Base-by-base conservation (phyloP, 164 flowering plant genomes). In the Nelumbo lutea region DNA sequence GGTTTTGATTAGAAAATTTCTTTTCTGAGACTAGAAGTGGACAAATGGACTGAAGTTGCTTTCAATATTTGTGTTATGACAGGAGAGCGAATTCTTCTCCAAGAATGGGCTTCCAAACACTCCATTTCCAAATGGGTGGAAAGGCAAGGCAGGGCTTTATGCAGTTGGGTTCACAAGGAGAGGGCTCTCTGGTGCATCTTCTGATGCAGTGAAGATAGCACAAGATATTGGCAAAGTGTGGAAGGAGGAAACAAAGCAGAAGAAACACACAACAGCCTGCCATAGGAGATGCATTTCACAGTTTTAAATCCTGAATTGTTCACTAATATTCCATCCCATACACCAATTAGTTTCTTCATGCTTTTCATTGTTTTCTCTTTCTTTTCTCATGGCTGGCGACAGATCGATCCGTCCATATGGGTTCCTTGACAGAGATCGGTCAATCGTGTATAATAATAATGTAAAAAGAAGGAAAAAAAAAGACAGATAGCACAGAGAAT, bases 101-200 rank as follows among this genome's bases (percentile, higher is more conserved):
- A 71, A 73, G 44, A 78, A 85, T 65, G 95, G 95, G 40, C 68
- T 87, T 57, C 90, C 87, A 43, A 83, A 72, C 65, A 61, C 83
- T 14, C 84, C 84, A 65, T 82, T 83, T 69, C 90, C 90, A 58
- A 81, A 85, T 78, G 84, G 86, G 2, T 87, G 95, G 95, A 86
- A 86, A 77, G 92, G 89, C 1, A 76, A 81, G 38, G 74, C 70
- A 13, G 95, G 95, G 50, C 74, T 89, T 1, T 87, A 89, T 71
- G 86, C 88, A 68, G 95, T 84, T 48, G 95, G 95, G 65, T 89
- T 89, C 78, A 81, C 90, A 47, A 85, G 79, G 62, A 87, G 81
- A 83, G 95, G 95, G 1, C 78, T 89, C 40, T 83, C 86, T 9
- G 95, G 95, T 69, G 89, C 88, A 58, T 82, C 87, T 15, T 40